Evolutionary conservation across 1,284 basidiomycete species (phyloP).

Genomic region (Meira nashicola): DNA sequence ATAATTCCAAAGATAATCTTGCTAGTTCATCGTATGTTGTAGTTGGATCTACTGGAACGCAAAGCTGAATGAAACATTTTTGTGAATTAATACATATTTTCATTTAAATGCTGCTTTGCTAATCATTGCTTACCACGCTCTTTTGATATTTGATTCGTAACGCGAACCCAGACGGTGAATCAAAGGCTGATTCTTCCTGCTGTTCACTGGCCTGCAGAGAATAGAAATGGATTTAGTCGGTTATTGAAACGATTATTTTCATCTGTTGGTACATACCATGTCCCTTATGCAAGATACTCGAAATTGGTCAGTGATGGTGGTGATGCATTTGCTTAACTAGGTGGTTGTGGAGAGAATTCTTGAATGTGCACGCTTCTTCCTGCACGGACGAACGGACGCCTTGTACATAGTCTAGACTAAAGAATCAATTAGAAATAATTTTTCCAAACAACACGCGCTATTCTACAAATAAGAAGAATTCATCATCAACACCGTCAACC

Average conservation of each 20-base stretch:
- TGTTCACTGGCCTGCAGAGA: neutral
- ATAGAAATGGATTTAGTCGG: neutral
- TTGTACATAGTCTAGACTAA: too few species aligned
- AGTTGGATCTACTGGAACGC: conserved; percentile 3
- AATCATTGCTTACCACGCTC: neutral
- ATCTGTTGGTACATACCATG: neutral
- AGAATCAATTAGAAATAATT: too few species aligned
- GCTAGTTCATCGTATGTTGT: conserved; percentile 2
- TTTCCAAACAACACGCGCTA: too few species aligned
- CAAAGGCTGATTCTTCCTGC: neutral
- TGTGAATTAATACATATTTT: neutral
- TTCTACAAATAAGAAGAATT: too few species aligned
- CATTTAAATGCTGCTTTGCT: neutral
- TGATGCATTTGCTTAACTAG: too few species aligned
- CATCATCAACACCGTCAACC: too few species aligned
- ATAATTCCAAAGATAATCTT: neutral
- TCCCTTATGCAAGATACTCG: too few species aligned
- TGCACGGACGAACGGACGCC: too few species aligned
- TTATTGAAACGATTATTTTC: neutral
- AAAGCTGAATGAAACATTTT: neutral
- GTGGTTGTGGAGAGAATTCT: too few species aligned
- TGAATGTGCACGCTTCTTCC: too few species aligned
- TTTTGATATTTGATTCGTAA: conserved; percentile 7
- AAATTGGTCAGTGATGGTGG: too few species aligned
- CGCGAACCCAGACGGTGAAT: neutral